phyloP scores from a whole-genome alignment of 2,329 filamentous ascomycete genomes.

The Fusarium citri region DNA sequence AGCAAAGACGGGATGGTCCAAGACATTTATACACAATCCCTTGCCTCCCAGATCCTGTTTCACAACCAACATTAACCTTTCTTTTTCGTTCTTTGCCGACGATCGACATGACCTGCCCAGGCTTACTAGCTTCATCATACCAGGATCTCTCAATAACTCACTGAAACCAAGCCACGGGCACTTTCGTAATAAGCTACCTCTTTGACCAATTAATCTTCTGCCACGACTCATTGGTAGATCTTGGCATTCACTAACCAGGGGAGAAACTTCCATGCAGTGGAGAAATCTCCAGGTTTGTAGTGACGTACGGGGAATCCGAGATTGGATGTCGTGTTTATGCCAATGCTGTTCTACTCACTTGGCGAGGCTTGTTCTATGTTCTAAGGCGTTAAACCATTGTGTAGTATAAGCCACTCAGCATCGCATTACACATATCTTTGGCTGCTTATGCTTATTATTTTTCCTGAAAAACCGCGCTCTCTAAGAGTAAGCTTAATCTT shows the following conservation, averaged over 20 bases:
- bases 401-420: neutral
- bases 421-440: neutral
- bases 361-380: constrained; percentile 8
- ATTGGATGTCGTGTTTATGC: neutral
- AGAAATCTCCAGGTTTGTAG: neutral
- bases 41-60: neutral
- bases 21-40: constrained; percentile 20
- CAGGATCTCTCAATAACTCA: neutral
- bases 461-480: neutral
- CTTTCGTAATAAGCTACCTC: constrained; percentile 26
- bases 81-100: constrained; percentile 15
- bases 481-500: constrained; percentile 1
- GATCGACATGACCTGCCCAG: neutral
- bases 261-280: constrained; percentile 13
- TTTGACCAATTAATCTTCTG: constrained; percentile 19
- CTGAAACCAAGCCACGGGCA: constrained; percentile 27
- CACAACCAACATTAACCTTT: neutral
- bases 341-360: neutral
- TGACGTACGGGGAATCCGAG: neutral
- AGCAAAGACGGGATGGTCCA: too few species aligned
- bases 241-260: constrained; percentile 15
- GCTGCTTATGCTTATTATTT: constrained; percentile 22
- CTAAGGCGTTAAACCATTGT: neutral
- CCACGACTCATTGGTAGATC: constrained; percentile 15
- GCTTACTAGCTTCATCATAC: neutral